Evolutionary conservation across 495 filamentous ascomycete genomes (phyloP), one percentile per base, ranked within the genome.

Genomic region (Physcia stellaris): DNA sequence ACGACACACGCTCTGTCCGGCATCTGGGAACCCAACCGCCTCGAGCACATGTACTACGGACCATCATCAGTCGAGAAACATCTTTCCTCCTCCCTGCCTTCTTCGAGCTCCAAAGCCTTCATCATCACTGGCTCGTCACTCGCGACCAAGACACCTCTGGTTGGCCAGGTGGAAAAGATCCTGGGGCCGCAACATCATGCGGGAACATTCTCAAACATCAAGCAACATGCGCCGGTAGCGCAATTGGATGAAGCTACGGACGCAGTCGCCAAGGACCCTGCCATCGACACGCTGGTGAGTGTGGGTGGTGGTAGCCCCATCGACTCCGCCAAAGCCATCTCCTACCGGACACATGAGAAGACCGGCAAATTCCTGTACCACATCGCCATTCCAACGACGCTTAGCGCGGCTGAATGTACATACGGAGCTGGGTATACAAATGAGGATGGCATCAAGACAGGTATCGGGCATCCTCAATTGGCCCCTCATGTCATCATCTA

Each of bases 241-340:
- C 46, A 67, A 26, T 44, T 70, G 2, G 64, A 69, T 38, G 44
- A 60, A 38, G 66, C 64, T 11, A 60, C 54, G 1, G 50, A 62
- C 27, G 28, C 49, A 9, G 59, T 70, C 7, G 24, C 31, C n/a
- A 45, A 61, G 12, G 60, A 67, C 26, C 12, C 46, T 0, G 46
- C 30, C 13, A 59, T 69, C 35, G 66, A 70, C 43, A 69, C 64
- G 1, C 52, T 70, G 26, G 60, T 70, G 35, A 53, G 48, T 34
- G 49, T 70, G 11, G 66, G 67, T 19, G 67, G 67, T 19, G 66
- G 67, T 29, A 56, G 48, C 23, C 64, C 66, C 2, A 70, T 70
- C 38, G 66, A 69, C 39, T 53, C 53, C 4, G 56, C 62, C 10
- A 68, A 70, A 49, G 61, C 59, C 2, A 60, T 69, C 20, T 60